Evolutionary conservation across 352 stramenopile genomes (phyloP), one percentile per base, ranked within the genome.

Genomic region (Pilasporangium apinafurcum): DNA sequence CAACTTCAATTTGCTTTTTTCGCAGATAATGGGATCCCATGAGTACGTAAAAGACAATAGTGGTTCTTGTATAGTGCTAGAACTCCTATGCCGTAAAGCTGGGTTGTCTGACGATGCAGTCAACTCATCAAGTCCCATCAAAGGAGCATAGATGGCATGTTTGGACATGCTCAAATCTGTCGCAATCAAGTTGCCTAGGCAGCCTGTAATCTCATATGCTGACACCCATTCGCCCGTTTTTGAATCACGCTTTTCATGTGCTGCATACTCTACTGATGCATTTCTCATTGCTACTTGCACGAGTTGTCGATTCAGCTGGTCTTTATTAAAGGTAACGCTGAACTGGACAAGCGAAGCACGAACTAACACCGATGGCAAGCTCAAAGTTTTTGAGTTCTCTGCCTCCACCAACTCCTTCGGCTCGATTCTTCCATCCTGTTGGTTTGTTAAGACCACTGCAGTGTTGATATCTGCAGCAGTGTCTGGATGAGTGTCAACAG

Each of bases 301-400:
- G 4, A 92, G 53, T 32, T 83, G 77, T 17, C 81, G 78, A 32
- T 84, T 53, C 1, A 77, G 33, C 35, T 86, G 57, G 22, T 92
- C 78, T 51, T 92, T 92, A 50, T 92, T 92, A 41, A 92, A 85
- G 12, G 81, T 85, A 28, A 92, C 56, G 38, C 68, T 83, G 33
- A 92, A 70, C 33, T 89, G 62, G 5, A 88, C 74, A 4, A 92
- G 44, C 12, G 81, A 88, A 8, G 75, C 72, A 18, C 69, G 60
- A 30, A 86, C 36, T 14, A 82, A 25, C 4, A 78, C 39, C 14
- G 53, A 45, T 14, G 53, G 56, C 14, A 44, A n/a, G 17, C 20
- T 16, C 5, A 32, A 28, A 18, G 18, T 24, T 22, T 7, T n/a
- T n/a, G n/a, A n/a, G n/a, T 24, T 20, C 24, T 38, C 33, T 38